Evolutionary conservation across 495 filamentous ascomycete species (phyloP), one percentile per base, ranked within the genome.

Genomic region (Xylaria curta): DNA sequence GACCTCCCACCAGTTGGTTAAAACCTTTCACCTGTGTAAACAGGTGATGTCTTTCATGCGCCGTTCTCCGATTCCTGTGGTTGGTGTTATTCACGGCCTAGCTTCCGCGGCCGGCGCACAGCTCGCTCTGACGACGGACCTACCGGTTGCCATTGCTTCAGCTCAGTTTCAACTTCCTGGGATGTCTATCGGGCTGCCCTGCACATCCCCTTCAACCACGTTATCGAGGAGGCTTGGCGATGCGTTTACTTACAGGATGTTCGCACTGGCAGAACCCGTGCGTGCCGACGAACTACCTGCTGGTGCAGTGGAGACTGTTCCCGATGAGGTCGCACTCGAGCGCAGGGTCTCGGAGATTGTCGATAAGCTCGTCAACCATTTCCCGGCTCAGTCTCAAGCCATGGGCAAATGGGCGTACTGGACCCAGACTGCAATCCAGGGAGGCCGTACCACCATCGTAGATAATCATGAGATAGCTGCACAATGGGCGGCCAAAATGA

Each of bases 321-420:
- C 69, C 3, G 73, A 73, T 9, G 19, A 62, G 8, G 44, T 33
- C 1, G 69, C 58, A 38, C 64, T 75, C 19, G 73, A 77, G 31
- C 13, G 19, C 26, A 66, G 76, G 40, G 68, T 78, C 36, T 40
- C 1, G 3, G 13, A 53, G 6, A 68, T 56, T 26, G 74, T 76
- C 62, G 38, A 59, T 33, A 68, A 71, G 71, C 28, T 78, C 60
- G 65, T n/a, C 47, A 51, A 51, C 26, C 38, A 61, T 13, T 73
- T 75, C 70, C 67, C 74, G 4, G 72, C 72, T 21, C 78, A 80
- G 49, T 62, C 74, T 36, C 77, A 72, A 60, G 76, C 74, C 5
- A 66, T 78, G 66, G 75, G 75, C 21, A 80, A 80, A 68, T 80
- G 78, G 76, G 75, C 75, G 3, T 77, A 76, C 62, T 80, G 75